Evolutionary conservation across 208 protist species (phyloP), one percentile per base, ranked within the genome.

Genomic region (Tritrichomonas musculus): DNA sequence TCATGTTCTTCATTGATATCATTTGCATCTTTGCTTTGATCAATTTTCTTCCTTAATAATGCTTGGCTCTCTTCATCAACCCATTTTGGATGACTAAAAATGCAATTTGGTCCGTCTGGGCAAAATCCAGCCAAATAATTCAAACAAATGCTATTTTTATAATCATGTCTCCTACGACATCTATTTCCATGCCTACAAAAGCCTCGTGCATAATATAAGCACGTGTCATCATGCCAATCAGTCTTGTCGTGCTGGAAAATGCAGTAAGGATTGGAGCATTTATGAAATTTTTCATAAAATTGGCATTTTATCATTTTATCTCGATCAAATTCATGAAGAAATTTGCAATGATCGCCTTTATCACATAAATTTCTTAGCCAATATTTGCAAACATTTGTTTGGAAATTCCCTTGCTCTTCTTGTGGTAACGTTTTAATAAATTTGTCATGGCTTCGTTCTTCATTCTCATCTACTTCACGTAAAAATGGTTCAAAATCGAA

Each of bases 271-370:
- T 50, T 82, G 1, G 69, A 75, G 39, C 73, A 82, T 30, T 82
- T 41, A 36, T 82, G 73, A 82, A 47, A 44, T 53, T 82, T 82
- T 53, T 82, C 73, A 33, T 41, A 82, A 30, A 82, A 82, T n/a
- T 50, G 41, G 50, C 73, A 82, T 82, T 82, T 82, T 44, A 30
- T 82, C 73, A 82, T 82, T 82, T 53, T 82, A 53, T 82, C 73
- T 25, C n/a, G 47, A 50, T 82, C 73, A 53, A 47, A 50, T 82
- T 82, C 73, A 53, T 82, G 73, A 47, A 82, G 41, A 30, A 36
- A 82, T 25, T 82, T 25, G 73, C 73, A 82, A n/a, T 36, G 33
- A 44, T 82, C 73, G 30, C 73, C 73, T 47, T 82, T 25, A 30
- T 47, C 30, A 20, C 73, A 82, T 25, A 47, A 36, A 30, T 33